Percentiles rank a stretch among this genome's conserved stretches.
phyloP scores from a whole-genome alignment of 176 grass and related monocot species.

The Eragrostis nindensis region DNA sequence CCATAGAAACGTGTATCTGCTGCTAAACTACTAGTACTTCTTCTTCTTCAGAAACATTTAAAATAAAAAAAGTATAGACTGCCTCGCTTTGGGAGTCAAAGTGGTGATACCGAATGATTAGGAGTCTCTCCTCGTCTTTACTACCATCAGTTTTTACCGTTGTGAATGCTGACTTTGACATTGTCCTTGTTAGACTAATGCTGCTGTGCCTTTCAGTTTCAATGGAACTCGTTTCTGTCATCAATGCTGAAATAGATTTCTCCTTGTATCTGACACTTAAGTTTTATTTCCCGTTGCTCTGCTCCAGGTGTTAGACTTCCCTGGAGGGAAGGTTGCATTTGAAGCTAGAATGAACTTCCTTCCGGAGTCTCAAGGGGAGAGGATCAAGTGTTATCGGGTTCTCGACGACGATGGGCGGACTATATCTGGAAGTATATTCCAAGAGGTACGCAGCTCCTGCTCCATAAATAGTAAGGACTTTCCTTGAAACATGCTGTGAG shows the following conservation, averaged over 20 bases:
- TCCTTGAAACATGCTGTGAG: background rate
- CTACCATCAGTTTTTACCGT: background rate
- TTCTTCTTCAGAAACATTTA: background rate
- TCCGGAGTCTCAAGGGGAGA: constrained; percentile 63
- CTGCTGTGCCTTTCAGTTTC: background rate
- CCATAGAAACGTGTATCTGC: constrained; percentile 1
- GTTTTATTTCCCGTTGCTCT: background rate
- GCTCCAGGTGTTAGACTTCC: constrained; percentile 72
- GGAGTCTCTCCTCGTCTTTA: constrained; percentile 12
- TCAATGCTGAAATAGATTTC: background rate
- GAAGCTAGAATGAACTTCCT: constrained; percentile 80
- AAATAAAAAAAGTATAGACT: background rate
- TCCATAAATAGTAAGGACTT: background rate
- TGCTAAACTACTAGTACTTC: background rate
- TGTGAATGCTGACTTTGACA: background rate
- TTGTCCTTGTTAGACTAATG: constrained; percentile 25
- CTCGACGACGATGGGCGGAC: constrained; percentile 65
- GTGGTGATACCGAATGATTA: constrained; percentile 11
- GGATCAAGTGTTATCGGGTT: constrained; percentile 88
- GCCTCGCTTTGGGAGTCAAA: constrained; percentile 24
- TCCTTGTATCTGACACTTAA: background rate
- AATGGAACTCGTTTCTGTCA: background rate
- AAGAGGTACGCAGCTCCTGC: constrained; percentile 43
- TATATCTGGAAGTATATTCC: constrained; percentile 67
- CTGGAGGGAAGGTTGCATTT: constrained; percentile 90